Evolutionary conservation across 306 rosid genomes (phyloP).

Genomic region (Vigna nakashimae): DNA sequence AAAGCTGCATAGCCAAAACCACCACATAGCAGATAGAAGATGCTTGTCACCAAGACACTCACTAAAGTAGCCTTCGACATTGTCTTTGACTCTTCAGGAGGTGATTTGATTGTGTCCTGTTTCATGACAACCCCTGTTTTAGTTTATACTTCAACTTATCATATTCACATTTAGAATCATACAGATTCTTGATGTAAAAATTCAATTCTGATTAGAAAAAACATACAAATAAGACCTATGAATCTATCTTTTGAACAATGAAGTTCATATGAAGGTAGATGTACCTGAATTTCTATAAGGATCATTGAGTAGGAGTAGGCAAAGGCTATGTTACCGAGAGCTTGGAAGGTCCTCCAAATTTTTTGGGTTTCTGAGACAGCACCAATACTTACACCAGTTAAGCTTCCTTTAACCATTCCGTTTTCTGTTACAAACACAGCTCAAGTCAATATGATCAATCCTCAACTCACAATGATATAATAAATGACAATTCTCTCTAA

Average conservation of each 20-base stretch:
- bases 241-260: too few relatives aligned
- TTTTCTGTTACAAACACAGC: conserved; percentile 35
- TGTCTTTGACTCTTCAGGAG: conserved; percentile 52
- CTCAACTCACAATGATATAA: not conserved
- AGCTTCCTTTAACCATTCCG: conserved; percentile 43
- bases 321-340: conserved; percentile 60
- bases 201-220: too few relatives aligned
- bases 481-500: not conserved
- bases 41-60: too few relatives aligned
- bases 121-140: conserved; percentile 9
- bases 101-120: conserved; percentile 57
- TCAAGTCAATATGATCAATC: not conserved
- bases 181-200: too few relatives aligned
- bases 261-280: too few relatives aligned
- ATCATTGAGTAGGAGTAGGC: not conserved
- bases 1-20: too few relatives aligned
- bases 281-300: too few relatives aligned
- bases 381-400: conserved; percentile 50
- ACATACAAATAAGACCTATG: too few relatives aligned
- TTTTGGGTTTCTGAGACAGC: conserved; percentile 44
- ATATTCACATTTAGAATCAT: not conserved
- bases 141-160: not conserved
- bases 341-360: conserved; percentile 55
- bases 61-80: conserved; percentile 45
- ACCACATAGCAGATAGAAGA: too few relatives aligned